Evolutionary conservation across 176 grass and related monocot species (phyloP).

Genomic region (Zea mays): DNA sequence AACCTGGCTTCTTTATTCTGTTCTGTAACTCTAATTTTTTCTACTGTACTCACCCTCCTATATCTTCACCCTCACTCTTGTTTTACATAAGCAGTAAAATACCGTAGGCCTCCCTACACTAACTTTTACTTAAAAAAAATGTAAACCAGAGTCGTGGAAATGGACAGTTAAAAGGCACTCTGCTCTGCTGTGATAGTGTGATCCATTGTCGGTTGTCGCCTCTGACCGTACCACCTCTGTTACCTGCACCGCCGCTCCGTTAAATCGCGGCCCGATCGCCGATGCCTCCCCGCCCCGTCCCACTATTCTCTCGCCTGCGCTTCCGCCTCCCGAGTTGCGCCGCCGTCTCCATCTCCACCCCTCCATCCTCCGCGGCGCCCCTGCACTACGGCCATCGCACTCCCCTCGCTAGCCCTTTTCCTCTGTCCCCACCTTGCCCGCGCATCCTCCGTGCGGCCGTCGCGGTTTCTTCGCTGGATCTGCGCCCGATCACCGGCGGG

Average conservation of each 20-base stretch:
- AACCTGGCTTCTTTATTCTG: too few relatives aligned
- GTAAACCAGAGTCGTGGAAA: too few relatives aligned
- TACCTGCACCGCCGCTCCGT: not conserved
- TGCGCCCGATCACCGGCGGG: slow-evolving; percentile 16
- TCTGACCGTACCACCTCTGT: not conserved
- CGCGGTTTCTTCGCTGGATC: slow-evolving; percentile 1
- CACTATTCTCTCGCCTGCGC: slow-evolving; percentile 27
- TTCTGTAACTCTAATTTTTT: too few relatives aligned
- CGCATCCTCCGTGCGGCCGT: slow-evolving; percentile 3
- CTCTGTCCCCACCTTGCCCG: not conserved
- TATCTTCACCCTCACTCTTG: too few relatives aligned
- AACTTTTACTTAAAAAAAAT: too few relatives aligned
- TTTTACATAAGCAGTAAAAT: too few relatives aligned
- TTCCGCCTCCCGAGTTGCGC: slow-evolving; percentile 11
- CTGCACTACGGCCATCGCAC: slow-evolving; percentile 15
- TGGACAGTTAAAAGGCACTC: too few relatives aligned
- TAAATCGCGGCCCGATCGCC: slow-evolving; percentile 34
- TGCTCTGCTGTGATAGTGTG: too few relatives aligned
- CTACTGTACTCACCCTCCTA: too few relatives aligned
- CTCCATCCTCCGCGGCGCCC: slow-evolving; percentile 14
- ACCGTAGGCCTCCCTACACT: too few relatives aligned
- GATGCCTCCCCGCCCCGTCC: slow-evolving; percentile 32
- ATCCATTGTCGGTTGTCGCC: too few relatives aligned
- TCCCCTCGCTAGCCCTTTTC: not conserved
- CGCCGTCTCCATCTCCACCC: not conserved